Conservation (phyloP, 2,329 filamentous ascomycete species). For the Calonectria ilicicola region DNA sequence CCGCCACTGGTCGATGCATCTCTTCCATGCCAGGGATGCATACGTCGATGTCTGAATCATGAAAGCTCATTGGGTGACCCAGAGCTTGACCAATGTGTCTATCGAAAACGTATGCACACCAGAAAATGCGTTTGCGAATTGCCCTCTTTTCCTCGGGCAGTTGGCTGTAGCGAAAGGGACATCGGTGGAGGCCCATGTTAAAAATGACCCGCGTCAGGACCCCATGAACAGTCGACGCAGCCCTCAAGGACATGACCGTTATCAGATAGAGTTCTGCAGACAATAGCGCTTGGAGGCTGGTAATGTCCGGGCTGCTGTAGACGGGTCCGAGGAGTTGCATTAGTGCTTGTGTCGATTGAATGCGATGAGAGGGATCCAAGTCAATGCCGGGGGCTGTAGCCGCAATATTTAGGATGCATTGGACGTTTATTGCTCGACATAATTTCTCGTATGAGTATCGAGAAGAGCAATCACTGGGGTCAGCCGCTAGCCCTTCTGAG, state of each 20-base stretch:
- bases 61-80: constrained; percentile 50
- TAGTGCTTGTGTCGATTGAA: constrained; percentile 52
- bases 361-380: constrained; percentile 43
- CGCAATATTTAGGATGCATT: constrained; percentile 64
- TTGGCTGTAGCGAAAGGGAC: constrained; percentile 62
- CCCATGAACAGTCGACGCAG: constrained; percentile 61
- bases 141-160: constrained; percentile 48
- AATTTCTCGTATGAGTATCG: constrained; percentile 36
- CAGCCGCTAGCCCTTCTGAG: not conserved
- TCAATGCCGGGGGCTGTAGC: constrained; percentile 33
- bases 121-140: constrained; percentile 55
- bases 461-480: constrained; percentile 2
- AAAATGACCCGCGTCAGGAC: constrained; percentile 59
- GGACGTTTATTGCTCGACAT: constrained; percentile 54
- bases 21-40: constrained; percentile 47
- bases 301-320: constrained; percentile 55
- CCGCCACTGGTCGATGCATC: constrained; percentile 32
- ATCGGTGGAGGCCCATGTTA: constrained; percentile 63
- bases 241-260: constrained; percentile 59
- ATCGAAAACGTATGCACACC: constrained; percentile 54
- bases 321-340: constrained; percentile 52
- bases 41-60: constrained; percentile 53
- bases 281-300: constrained; percentile 61
- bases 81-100: constrained; percentile 50
- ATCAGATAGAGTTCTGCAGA: constrained; percentile 62